Evolutionary conservation across 2,329 filamentous ascomycete species (phyloP), one percentile per base, ranked within the genome.

Genomic region (Lachnellula occidentalis): DNA sequence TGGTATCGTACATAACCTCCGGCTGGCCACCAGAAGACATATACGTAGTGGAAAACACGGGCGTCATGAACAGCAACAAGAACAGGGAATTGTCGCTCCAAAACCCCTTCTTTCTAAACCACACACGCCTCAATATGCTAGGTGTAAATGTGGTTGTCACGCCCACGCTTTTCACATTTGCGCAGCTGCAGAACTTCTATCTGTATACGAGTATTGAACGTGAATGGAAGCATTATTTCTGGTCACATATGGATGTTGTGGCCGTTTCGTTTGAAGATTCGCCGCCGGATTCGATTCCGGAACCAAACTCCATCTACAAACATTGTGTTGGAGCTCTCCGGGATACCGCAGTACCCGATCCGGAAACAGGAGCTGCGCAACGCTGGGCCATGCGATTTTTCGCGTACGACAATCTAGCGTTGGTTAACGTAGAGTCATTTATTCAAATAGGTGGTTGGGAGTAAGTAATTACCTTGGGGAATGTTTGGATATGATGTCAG

Each of bases 41-140:
- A 56, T 78, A 78, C 58, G 76, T 83, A 2, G 68, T 83, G 27
- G 81, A 84, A 62, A 84, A 84, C 67, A 83, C 77, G 5, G 80
- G 80, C 5, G 76, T 76, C 14, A 78, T 81, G 64, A 69, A 77
- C 51, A 74, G 77, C 48, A 83, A 83, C 39, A 64, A 69, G n/a
- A 67, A 71, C 8, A 74, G 73, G 2, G 68, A 71, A 34, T 70
- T 83, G 3, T 72, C 73, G 0, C 69, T 78, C 0, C 76, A 82
- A 57, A 81, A 83, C 56, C 80, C 78, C 0, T 81, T 78, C 67
- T 82, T 74, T 64, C 69, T 84, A 21, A 77, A 82, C 66, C 76
- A 83, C 61, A 72, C 70, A 0, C 68, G 72, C 4, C 72, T 83
- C 14, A 56, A 70, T 5, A 68, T 71, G n/a, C 75, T 83, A 17